phyloP scores from a whole-genome alignment of 73 alveolate species.

The Paramecium octaurelia region DNA sequence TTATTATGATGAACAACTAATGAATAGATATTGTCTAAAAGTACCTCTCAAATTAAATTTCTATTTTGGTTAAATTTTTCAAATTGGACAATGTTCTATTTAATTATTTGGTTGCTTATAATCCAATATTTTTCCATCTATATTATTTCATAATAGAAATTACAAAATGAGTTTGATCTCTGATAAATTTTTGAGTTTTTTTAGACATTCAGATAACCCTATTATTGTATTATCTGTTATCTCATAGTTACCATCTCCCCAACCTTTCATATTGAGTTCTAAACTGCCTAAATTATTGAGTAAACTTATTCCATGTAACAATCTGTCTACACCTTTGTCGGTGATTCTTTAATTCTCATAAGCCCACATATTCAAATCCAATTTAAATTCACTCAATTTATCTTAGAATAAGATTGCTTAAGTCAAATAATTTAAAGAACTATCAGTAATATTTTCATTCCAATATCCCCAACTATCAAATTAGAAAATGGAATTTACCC shows the following conservation, averaged over 20 bases:
- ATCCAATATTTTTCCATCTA: neutral
- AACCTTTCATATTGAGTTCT: neutral
- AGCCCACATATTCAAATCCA: conserved; percentile 42
- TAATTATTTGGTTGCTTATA: neutral
- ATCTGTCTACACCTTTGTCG: neutral
- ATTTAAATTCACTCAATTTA: neutral
- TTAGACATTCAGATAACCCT: neutral
- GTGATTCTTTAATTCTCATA: neutral
- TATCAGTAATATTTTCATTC: neutral
- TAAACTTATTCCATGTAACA: neutral
- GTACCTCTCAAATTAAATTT: neutral
- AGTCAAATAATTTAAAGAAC: neutral
- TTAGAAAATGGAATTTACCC: neutral
- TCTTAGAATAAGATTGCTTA: neutral
- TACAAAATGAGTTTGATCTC: neutral
- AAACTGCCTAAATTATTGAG: neutral
- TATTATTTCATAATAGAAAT: neutral
- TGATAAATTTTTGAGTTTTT: neutral
- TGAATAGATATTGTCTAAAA: neutral
- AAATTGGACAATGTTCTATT: neutral
- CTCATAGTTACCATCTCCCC: neutral
- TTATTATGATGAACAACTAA: neutral
- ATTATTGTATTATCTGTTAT: neutral
- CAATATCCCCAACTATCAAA: neutral
- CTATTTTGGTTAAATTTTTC: neutral